Evolutionary conservation across 208 protist species (phyloP).

Genomic region (Trypanosomatidae sp.): DNA sequence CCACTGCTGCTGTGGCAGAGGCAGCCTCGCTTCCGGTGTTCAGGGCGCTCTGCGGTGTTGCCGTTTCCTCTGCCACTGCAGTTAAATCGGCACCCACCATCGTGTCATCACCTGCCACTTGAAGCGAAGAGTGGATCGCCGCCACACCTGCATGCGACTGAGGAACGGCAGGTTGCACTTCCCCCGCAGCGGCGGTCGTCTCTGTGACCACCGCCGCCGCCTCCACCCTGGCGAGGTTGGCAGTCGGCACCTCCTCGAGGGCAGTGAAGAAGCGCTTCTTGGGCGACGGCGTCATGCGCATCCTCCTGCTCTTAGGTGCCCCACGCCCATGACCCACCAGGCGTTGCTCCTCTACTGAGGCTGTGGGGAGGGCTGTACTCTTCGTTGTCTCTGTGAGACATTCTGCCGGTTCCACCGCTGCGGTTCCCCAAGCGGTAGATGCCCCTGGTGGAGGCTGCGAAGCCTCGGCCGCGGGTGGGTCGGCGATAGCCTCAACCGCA

Average conservation of each 20-base stretch:
- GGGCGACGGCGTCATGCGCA: background rate
- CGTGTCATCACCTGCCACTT: background rate
- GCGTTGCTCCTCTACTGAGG: background rate
- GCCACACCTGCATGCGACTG: background rate
- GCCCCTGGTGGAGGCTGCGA: background rate
- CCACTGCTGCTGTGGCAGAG: background rate
- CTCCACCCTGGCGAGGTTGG: background rate
- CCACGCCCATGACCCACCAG: background rate
- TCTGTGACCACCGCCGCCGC: background rate
- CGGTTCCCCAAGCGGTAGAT: background rate
- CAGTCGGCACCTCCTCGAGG: slow-evolving; percentile 2
- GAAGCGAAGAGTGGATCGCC: background rate
- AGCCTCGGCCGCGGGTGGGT: slow-evolving; percentile 5
- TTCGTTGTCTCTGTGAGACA: background rate
- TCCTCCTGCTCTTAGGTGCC: background rate
- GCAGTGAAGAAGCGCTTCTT: slow-evolving; percentile 4
- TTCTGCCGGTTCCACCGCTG: background rate
- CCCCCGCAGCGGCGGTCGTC: background rate
- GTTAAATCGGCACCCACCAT: background rate
- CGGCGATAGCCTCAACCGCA: slow-evolving; percentile 1
- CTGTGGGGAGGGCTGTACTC: background rate
- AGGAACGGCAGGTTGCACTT: background rate
- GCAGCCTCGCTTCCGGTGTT: background rate
- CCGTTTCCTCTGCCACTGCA: slow-evolving; percentile 1
- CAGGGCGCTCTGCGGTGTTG: background rate